Evolutionary conservation across 176 grass and related monocot species (phyloP), one percentile per base, ranked within the genome.

Genomic region (Avena insularis): DNA sequence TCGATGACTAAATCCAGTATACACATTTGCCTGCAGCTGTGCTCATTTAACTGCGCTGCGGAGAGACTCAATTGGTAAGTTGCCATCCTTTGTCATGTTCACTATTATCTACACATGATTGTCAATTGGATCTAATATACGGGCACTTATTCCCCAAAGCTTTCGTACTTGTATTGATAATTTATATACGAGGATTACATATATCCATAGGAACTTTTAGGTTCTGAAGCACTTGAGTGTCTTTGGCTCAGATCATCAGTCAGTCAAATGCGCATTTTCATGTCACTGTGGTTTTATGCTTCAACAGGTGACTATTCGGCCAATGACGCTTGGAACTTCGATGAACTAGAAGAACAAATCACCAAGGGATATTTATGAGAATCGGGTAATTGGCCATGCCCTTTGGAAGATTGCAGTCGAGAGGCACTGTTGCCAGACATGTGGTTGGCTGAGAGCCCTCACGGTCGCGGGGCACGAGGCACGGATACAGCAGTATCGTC

Each of bases 31-130:
- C 49, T 91, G 71, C 87, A 98, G 96, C 70, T 96, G 92, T 93
- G 93, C 92, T 89, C 93, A 98, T 86, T 94, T 98, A 79, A 94
- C 87, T 63, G 93, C 94, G 10, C 71, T 98, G 12, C 87, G 90
- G 66, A 87, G 93, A 81, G 93, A 98, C 61, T 96, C 89, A 23
- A 96, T 96, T 59, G 96, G 92, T 98, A 92, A 87, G 49, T 80
- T 53, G 12, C 5, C 9, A 21, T 35, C 16, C 0, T 71, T 8
- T 53, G 58, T 29, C 21, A 68, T 51, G 13, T 79, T 65, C 6
- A 69, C 3, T 31, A 54, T 5, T 57, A 8, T 89, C 56, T 66
- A 55, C 57, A 36, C 33, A 9, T 65, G 55, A 23, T 73, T 55
- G 11, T 9, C 17, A 69, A 33, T 50, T 82, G 2, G 10, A 55